Base-by-base conservation (phyloP, 805 yeast genomes). In the Saccharomycopsis sp. region DNA sequence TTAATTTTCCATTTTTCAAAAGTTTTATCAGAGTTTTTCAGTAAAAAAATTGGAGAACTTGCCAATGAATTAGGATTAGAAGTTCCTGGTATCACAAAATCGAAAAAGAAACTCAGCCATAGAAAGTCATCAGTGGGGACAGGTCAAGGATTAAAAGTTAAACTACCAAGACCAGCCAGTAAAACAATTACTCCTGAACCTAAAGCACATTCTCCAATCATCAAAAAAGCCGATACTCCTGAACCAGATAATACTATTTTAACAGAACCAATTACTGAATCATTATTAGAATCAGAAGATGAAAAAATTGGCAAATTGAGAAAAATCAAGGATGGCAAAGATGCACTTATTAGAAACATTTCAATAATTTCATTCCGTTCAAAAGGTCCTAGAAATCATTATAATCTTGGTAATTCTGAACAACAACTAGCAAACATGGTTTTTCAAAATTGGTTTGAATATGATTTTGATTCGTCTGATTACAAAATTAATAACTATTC, bases 1-100 rank as follows among this genome's bases (percentile, higher is more conserved):
- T 66, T 74, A 39, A 77, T 88, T 31, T 75, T 76, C 53, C 72
- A 72, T 45, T 94, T 86, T 59, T 79, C 96, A 0, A 60, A 57
- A 29, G 69, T 70, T 33, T 66, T 92, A 39, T 67, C 72, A 45
- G 66, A 65, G 23, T 67, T 66, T 45, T 76, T 80, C 48, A 61
- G 64, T 29, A 62, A 54, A 31, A 9, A 20, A 20, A 23, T 15
- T 15, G n/a, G n/a, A 21, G 37, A 12, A 15, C 29, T 34, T 12
- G 14, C 12, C n/a, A 17, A 21, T 5, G 12, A 20, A 30, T 10
- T 19, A 9, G 26, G 18, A 9, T 8, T n/a, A n/a, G 31, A 23
- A 23, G 10, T 10, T 8, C 26, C 26, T 23, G 26, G 10, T 6
- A 6, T 10, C 6, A 23, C 26, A 6, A n/a, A n/a, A n/a, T n/a